phyloP scores from a whole-genome alignment of 345 rosid genomes.

The Rhodamnia rubescens region DNA sequence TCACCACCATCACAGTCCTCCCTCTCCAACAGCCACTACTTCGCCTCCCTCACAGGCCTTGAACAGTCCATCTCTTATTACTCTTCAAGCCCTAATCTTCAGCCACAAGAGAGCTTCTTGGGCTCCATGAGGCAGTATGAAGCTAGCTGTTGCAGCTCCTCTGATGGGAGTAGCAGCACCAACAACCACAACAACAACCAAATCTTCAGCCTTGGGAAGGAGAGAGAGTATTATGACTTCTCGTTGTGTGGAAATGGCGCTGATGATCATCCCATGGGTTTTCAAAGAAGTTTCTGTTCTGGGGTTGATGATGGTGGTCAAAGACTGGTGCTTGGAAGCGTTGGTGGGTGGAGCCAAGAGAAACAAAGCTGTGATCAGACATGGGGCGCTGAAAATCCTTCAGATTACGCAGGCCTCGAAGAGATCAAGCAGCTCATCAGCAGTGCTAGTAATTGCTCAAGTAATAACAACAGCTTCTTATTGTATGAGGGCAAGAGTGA shows the following conservation, averaged over 20 bases:
- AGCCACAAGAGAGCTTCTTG: constrained; percentile 13
- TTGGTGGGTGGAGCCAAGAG: neutral
- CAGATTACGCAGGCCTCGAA: constrained; percentile 49
- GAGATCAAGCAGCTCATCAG: constrained; percentile 71
- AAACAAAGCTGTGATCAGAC: neutral
- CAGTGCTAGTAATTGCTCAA: constrained; percentile 19
- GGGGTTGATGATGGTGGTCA: constrained; percentile 12
- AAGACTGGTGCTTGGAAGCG: constrained; percentile 3
- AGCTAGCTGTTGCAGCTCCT: constrained; percentile 42
- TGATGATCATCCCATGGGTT: neutral
- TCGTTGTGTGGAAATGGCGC: neutral
- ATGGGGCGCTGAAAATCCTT: constrained; percentile 1
- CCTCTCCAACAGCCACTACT: neutral
- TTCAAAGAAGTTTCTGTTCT: neutral
- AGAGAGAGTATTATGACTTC: neutral
- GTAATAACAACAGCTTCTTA: constrained; percentile 28
- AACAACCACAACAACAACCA: constrained; percentile 7
- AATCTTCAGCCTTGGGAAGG: neutral
- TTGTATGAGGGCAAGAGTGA: constrained; percentile 46
- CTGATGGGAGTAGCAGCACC: constrained; percentile 50
- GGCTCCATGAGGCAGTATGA: constrained; percentile 10
- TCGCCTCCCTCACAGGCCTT: constrained; percentile 7
- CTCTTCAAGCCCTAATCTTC: constrained; percentile 11
- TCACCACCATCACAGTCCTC: constrained; percentile 9
- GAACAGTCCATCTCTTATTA: constrained; percentile 7